Percentiles rank a stretch among this genome's conserved stretches.
These are phyloP conservation scores for Alternaria postmessia DNA, from an alignment of 2,329 filamentous ascomycete species.

Conservation along the genomic window DNA sequence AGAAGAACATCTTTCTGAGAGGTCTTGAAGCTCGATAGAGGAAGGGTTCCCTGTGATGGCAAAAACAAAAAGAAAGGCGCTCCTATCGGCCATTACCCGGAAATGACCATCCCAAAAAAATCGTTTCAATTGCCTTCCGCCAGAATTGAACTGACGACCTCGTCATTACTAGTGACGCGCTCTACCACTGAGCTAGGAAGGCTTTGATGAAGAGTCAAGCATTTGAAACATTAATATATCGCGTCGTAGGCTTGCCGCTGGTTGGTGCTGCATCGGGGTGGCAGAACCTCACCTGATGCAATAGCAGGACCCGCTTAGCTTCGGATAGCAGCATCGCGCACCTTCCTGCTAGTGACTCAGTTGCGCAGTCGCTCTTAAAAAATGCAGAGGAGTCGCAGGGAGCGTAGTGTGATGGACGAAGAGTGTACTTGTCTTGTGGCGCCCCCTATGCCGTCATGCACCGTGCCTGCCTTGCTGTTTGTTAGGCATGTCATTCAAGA, in stretches of 20 bases:
- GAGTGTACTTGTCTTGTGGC: not conserved
- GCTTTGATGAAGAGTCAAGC: conserved; percentile 1
- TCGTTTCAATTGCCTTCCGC: conserved; percentile 21
- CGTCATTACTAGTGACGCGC: conserved; percentile 46
- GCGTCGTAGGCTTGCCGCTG: not conserved
- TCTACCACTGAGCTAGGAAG: conserved; percentile 45
- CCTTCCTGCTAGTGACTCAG: no score
- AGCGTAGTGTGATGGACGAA: not conserved
- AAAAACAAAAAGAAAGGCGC: not conserved
- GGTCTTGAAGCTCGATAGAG: not conserved
- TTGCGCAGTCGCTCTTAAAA: not conserved
- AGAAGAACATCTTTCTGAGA: not conserved
- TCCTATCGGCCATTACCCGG: not conserved
- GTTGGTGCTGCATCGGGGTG: not conserved
- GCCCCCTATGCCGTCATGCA: not conserved
- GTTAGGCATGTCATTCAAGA: not conserved
- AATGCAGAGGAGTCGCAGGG: not conserved
- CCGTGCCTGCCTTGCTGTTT: not conserved
- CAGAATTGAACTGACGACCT: conserved; percentile 44
- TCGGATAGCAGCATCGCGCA: not conserved
- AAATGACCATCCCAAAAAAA: conserved; percentile 7
- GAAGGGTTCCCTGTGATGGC: not conserved
- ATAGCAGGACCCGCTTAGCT: not conserved
- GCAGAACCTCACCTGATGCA: not conserved
- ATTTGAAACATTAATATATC: conserved; percentile 1